Evolutionary conservation across 1,284 basidiomycete species (phyloP).

Genomic region (Fomitopsis schrenkii): DNA sequence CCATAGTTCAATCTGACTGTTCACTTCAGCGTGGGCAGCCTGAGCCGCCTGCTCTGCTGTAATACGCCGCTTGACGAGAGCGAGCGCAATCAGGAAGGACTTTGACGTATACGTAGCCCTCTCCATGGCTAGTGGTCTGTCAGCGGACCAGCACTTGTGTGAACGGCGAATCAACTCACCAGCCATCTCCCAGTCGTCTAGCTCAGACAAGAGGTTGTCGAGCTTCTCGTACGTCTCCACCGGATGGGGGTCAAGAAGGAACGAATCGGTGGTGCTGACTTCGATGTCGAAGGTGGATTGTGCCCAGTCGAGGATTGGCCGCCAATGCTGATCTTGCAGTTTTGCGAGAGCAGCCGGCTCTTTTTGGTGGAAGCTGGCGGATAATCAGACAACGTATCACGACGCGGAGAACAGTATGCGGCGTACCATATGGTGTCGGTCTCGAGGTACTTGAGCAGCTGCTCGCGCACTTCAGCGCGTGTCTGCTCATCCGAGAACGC

Average conservation of each 20-base stretch:
- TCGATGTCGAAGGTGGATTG: constrained; percentile 62
- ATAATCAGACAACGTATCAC: not conserved
- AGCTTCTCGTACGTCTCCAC: constrained; percentile 63
- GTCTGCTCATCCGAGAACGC: constrained; percentile 57
- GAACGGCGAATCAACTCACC: constrained; percentile 45
- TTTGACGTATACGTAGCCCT: constrained; percentile 89
- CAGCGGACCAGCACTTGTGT: not conserved
- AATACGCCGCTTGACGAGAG: constrained; percentile 73
- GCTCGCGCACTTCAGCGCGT: constrained; percentile 64
- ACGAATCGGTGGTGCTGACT: constrained; percentile 64
- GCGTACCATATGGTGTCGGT: constrained; percentile 92
- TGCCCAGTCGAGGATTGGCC: constrained; percentile 83
- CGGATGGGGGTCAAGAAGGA: constrained; percentile 68
- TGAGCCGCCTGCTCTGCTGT: constrained; percentile 83
- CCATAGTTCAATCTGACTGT: constrained; percentile 94
- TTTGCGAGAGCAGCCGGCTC: constrained; percentile 72
- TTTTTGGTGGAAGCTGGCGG: constrained; percentile 76
- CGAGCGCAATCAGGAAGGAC: constrained; percentile 87
- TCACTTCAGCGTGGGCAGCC: constrained; percentile 90
- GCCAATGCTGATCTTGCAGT: constrained; percentile 88
- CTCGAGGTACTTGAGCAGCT: constrained; percentile 84
- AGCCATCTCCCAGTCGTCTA: constrained; percentile 85
- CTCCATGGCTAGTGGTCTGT: constrained; percentile 71
- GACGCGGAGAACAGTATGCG: not conserved
- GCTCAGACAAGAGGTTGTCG: constrained; percentile 48